phyloP scores from a whole-genome alignment of 352 stramenopile genomes.

The Hyaloperonospora arabidopsidis region DNA sequence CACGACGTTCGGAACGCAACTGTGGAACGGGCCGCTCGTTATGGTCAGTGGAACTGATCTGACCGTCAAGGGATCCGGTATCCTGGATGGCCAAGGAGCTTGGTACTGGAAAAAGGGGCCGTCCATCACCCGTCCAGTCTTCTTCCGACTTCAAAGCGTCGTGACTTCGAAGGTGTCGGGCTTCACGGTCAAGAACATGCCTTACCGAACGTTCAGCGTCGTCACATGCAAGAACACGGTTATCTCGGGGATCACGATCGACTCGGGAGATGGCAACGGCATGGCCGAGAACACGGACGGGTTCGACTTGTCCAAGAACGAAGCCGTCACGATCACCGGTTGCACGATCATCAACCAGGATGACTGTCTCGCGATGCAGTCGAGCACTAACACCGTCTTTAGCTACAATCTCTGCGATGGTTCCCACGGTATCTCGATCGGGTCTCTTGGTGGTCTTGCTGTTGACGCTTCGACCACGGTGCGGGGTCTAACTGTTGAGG shows the following conservation, averaged over 20 bases:
- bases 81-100: neutral
- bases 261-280: neutral
- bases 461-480: neutral
- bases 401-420: neutral
- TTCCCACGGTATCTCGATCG: neutral
- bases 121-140: slow-evolving; percentile 26
- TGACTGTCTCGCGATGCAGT: slow-evolving; percentile 1
- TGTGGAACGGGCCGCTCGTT: neutral
- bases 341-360: neutral
- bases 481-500: neutral
- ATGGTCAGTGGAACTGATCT: neutral
- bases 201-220: slow-evolving; percentile 29
- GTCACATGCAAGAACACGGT: slow-evolving; percentile 14
- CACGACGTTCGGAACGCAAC: neutral
- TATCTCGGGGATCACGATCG: neutral
- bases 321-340: neutral
- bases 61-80: neutral
- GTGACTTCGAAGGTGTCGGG: slow-evolving; percentile 19
- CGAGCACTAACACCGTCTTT: slow-evolving; percentile 1
- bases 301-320: neutral
- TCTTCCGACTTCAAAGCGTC: slow-evolving; percentile 25
- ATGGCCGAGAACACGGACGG: slow-evolving; percentile 1
- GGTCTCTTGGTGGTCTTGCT: neutral
- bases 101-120: slow-evolving; percentile 29
- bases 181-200: slow-evolving; percentile 29